Conservation (phyloP, 352 stramenopile species). For the Globisporangium recalcitrans region DNA sequence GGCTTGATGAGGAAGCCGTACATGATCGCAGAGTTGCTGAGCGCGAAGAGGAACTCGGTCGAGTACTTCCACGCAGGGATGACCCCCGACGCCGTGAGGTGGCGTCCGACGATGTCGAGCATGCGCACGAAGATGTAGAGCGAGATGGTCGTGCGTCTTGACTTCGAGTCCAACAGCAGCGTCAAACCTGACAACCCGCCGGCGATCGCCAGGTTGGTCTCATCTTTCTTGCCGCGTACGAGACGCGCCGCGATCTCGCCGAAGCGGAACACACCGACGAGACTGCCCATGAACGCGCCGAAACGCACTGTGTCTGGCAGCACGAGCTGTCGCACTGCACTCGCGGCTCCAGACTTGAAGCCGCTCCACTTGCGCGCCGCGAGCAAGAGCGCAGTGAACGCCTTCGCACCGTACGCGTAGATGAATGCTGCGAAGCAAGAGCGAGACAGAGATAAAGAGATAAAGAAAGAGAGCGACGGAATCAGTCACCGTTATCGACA, state of each 20-base stretch:
- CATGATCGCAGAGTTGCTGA: constrained; percentile 74
- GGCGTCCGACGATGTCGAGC: constrained; percentile 70
- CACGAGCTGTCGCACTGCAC: constrained; percentile 63
- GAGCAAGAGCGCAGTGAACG: constrained; percentile 72
- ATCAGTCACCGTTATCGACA: neutral
- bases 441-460: neutral
- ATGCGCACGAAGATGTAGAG: constrained; percentile 85
- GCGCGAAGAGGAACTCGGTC: constrained; percentile 65
- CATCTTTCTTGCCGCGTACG: constrained; percentile 38
- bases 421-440: constrained; percentile 35
- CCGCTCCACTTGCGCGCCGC: constrained; percentile 72
- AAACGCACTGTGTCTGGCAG: constrained; percentile 69
- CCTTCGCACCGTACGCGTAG: constrained; percentile 76
- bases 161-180: constrained; percentile 58
- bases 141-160: constrained; percentile 58
- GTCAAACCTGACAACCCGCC: constrained; percentile 53
- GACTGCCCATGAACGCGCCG: constrained; percentile 62
- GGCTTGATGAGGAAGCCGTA: constrained; percentile 71
- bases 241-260: constrained; percentile 47
- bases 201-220: constrained; percentile 59
- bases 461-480: too few relatives aligned
- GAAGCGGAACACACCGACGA: constrained; percentile 68
- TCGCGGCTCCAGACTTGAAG: constrained; percentile 65
- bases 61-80: constrained; percentile 59
- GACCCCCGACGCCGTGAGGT: constrained; percentile 45